A percentile compares a stretch with the other conserved stretches of the same genome.
Conservation (phyloP, 352 stramenopile genomes). For the Elongisporangium anandrum region DNA sequence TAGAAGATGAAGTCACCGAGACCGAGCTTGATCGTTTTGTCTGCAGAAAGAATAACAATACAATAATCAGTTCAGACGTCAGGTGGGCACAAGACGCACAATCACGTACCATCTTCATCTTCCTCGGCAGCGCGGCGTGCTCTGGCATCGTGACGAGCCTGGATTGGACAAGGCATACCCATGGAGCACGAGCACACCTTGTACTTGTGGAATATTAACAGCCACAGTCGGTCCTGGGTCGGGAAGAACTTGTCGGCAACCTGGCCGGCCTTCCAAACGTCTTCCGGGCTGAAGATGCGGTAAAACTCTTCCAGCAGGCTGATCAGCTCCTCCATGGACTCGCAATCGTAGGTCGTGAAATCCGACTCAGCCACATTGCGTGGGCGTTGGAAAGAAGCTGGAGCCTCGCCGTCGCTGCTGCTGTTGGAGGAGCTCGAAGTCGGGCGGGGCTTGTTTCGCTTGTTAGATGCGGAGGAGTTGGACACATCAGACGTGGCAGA, state of each 20-base stretch:
- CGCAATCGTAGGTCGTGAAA: conserved; percentile 74
- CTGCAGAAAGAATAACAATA: conserved; percentile 8
- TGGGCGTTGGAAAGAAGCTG: conserved; percentile 19
- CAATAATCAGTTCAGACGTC: neutral
- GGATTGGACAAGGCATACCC: conserved; percentile 68
- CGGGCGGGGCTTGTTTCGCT: conserved; percentile 6
- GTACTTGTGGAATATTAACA: conserved; percentile 87
- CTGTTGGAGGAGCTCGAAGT: conserved; percentile 11
- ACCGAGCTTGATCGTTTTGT: conserved; percentile 92
- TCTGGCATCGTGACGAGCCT: conserved; percentile 54
- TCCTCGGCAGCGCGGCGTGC: conserved; percentile 33
- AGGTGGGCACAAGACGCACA: too few species aligned
- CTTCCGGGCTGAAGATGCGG: conserved; percentile 73
- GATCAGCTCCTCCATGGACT: conserved; percentile 72
- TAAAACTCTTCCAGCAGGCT: conserved; percentile 63
- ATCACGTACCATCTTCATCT: conserved; percentile 47
- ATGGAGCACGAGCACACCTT: conserved; percentile 79
- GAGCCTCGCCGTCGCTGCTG: conserved; percentile 10
- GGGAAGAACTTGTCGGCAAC: conserved; percentile 81
- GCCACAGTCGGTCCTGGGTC: conserved; percentile 72
- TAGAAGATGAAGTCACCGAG: conserved; percentile 99
- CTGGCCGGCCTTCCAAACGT: conserved; percentile 73
- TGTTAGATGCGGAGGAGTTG: conserved; percentile 30
- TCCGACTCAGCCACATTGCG: conserved; percentile 71
- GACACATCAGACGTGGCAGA: conserved; percentile 19